Percentiles rank a stretch among this genome's conserved stretches.
Evolutionary conservation across 805 yeast genomes (phyloP).

Genomic region (Lachancea mirantina): DNA sequence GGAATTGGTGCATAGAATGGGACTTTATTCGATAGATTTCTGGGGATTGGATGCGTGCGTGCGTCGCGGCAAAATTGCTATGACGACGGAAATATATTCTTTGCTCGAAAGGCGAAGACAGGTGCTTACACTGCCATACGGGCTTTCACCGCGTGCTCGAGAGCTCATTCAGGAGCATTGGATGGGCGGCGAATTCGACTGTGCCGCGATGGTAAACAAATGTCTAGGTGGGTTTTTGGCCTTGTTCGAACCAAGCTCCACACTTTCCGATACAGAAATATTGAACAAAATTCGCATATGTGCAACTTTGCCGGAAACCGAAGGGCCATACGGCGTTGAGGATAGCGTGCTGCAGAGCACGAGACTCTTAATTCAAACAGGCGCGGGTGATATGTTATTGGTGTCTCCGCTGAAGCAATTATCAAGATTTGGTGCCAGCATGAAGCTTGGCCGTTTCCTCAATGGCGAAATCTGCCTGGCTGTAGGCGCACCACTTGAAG

Average conservation of each 20-base stretch:
- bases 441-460: slow-evolving; percentile 39
- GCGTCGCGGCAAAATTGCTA: slow-evolving; percentile 46
- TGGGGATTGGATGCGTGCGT: slow-evolving; percentile 42
- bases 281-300: slow-evolving; percentile 11
- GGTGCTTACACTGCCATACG: slow-evolving; percentile 13
- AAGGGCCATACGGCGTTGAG: not conserved
- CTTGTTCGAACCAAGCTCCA: slow-evolving; percentile 7
- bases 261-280: not conserved
- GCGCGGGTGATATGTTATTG: slow-evolving; percentile 4
- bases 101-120: slow-evolving; percentile 11
- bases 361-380: too few species aligned
- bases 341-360: not conserved
- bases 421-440: slow-evolving; percentile 41
- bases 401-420: slow-evolving; percentile 22
- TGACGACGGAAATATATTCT: slow-evolving; percentile 38
- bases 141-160: slow-evolving; percentile 16
- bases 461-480: slow-evolving; percentile 38
- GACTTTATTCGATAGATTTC: slow-evolving; percentile 29
- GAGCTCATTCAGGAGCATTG: slow-evolving; percentile 21
- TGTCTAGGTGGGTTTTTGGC: slow-evolving; percentile 15
- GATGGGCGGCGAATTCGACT: slow-evolving; percentile 24
- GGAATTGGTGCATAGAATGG: slow-evolving; percentile 34
- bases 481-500: slow-evolving; percentile 45
- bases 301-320: slow-evolving; percentile 17
- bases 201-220: slow-evolving; percentile 15